phyloP scores from a whole-genome alignment of 495 filamentous ascomycete species.

The Parachaetomium inaequale region DNA sequence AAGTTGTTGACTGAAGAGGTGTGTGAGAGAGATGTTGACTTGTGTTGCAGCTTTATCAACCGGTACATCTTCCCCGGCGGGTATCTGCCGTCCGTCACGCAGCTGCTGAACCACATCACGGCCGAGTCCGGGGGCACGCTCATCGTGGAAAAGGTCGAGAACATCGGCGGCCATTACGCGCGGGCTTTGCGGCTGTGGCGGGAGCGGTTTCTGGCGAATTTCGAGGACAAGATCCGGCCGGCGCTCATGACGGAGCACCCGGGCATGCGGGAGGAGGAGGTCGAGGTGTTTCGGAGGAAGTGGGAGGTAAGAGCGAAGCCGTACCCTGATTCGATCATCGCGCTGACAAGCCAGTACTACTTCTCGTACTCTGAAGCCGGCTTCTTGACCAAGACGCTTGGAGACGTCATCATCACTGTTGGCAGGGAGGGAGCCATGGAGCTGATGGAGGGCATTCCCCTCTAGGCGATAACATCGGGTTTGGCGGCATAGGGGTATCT shows the following conservation, averaged over 20 bases:
- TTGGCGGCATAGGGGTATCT: background rate
- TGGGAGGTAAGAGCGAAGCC: slow-evolving; percentile 53
- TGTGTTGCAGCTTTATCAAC: slow-evolving; percentile 56
- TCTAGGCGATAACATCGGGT: slow-evolving; percentile 31
- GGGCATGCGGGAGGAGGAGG: slow-evolving; percentile 52
- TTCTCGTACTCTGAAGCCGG: slow-evolving; percentile 71
- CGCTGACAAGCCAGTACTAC: slow-evolving; percentile 56
- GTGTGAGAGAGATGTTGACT: slow-evolving; percentile 8
- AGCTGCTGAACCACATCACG: slow-evolving; percentile 58
- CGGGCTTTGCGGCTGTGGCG: slow-evolving; percentile 65
- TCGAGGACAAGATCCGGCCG: slow-evolving; percentile 53
- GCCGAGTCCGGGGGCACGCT: slow-evolving; percentile 54
- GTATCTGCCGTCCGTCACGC: slow-evolving; percentile 62
- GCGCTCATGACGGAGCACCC: slow-evolving; percentile 52
- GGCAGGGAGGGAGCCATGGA: slow-evolving; percentile 63
- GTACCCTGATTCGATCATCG: background rate
- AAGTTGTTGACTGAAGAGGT: slow-evolving; percentile 19
- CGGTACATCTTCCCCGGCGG: slow-evolving; percentile 74
- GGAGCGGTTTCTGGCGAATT: slow-evolving; percentile 59
- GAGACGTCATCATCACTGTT: slow-evolving; percentile 66
- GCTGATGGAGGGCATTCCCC: slow-evolving; percentile 62
- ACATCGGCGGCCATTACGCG: slow-evolving; percentile 68
- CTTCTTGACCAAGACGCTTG: slow-evolving; percentile 64
- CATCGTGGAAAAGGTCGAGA: slow-evolving; percentile 59
- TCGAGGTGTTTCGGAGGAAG: slow-evolving; percentile 63